Base-by-base conservation (phyloP, 305 asterid genomes). In the Striga hermonthica region DNA sequence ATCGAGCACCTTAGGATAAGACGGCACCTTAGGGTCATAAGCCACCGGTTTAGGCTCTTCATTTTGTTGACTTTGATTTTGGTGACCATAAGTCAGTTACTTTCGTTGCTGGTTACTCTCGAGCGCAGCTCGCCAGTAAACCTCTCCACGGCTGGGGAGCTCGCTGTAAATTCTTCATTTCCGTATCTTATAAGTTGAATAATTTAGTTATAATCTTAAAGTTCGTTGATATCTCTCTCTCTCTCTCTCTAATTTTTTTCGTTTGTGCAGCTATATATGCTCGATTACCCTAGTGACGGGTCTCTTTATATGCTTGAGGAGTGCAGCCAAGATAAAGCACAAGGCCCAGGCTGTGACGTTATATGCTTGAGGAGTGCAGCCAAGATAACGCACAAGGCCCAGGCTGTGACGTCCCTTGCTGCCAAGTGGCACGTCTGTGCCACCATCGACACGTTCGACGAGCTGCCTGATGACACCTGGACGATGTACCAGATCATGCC, bases 401-500 rank as follows among this genome's bases (percentile, higher is more conserved):
- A 84, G 41, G 71, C 93, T 0, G 74, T 92, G 5, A 82, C 96
- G 8, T 83, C 91, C 5, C 85, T 89, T 49, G 97, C 97, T 6
- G 85, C 98, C 7, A 89, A 92, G 66, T 92, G 98, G 98, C 96
- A 92, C 39, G 96, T 81, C 3, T 89, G 91, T 70, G 88, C 97
- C 10, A 87, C 98, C 1, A 82, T 87, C 45, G 77, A 69, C 47
- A 66, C 86, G 3, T 81, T 82, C 11, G 90, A 84, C 68, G 91
- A 74, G 3, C 49, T 73, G 14, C 75, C 69, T 0, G 78, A 64
- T 6, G 84, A 64, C 41, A 80, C 80, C n/a, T n/a, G n/a, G 67
- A 83, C 90, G 0, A 65, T 28, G 4, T 50, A 74, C 57, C 84
- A 64, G 72, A 69, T 70, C 38, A 13, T 60, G 15, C 50, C 87